Base-by-base conservation (phyloP, 2,329 filamentous ascomycete genomes). In the Berkeleyomyces basicola region DNA sequence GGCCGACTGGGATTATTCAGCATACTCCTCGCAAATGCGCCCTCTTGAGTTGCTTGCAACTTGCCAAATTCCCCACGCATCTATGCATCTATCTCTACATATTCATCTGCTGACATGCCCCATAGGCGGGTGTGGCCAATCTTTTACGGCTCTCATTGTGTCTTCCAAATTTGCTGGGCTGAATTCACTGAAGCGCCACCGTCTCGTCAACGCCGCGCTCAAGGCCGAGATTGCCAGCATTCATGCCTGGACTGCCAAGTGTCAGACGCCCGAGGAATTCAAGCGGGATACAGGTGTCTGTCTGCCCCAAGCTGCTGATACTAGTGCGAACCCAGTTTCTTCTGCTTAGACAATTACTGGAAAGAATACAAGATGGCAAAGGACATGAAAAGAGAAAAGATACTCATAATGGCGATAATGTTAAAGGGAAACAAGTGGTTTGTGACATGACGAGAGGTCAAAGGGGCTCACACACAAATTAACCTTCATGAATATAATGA, bases 241-340 rank as follows among this genome's bases (percentile, higher is more conserved):
- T 68, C 91, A 96, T 76, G 91, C 91, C 46, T 96, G 91, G 91
- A 95, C 89, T 63, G 89, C 90, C 37, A 95, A 90, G 75, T 96
- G 91, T 73, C 87, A 90, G 76, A 96, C 91, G 7, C 88, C 89
- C 0, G 88, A 90, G 69, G 89, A 96, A 76, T 95, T 87, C 84
- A 82, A 88, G 75, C 84, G 82, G 73, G 81, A 86, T 73, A 72
- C 70, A 68, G 73, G 72, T 33, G 69, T 47, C 31, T 46, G 55
- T 9, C 55, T 42, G 33, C 60, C 60, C 16, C 51, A 10, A 6
- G 51, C 51, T 7, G 51, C n/a, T 39, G 33, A 31, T 39, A 3
- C 6, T n/a, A 37, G 36, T 37, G 14, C n/a, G 4, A 1, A 76
- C 75, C 0, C 73, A 74, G 33, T 23, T 36, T 16, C 37, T 36